Conservation (phyloP, 2,329 filamentous ascomycete species). For the Seiridium unicorne region DNA sequence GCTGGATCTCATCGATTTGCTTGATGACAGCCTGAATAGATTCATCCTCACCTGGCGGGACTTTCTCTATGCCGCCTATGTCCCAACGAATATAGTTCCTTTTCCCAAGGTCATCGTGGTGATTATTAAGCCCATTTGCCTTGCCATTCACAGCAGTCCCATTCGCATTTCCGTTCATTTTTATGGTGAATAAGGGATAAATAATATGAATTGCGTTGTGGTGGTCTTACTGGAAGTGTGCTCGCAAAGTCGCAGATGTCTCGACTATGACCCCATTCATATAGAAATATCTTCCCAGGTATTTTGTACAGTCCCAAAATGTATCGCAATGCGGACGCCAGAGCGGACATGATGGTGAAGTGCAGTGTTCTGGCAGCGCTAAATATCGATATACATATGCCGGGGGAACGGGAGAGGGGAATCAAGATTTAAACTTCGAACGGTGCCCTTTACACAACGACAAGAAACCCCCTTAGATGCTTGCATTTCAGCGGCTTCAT, state of each 20-base stretch:
- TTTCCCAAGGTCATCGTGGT: background rate
- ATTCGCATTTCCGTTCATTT: no score
- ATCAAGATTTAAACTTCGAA: no score
- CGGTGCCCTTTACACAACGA: no score
- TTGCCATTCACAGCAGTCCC: background rate
- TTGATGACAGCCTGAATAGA: constrained; percentile 9
- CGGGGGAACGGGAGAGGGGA: background rate
- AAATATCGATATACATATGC: background rate
- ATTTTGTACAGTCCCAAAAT: background rate
- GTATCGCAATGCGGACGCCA: background rate
- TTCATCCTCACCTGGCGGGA: constrained; percentile 10
- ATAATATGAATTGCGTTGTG: no score
- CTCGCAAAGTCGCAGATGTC: no score
- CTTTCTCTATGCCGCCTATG: constrained; percentile 6
- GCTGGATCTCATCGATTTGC: constrained; percentile 12
- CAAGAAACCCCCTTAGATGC: no score
- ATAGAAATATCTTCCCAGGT: no score
- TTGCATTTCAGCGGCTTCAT: no score
- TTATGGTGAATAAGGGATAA: no score
- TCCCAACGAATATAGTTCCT: constrained; percentile 11
- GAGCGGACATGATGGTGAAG: background rate
- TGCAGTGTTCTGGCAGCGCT: background rate
- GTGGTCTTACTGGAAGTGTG: no score
- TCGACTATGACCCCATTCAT: no score
- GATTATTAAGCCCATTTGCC: background rate